Evolutionary conservation across 495 filamentous ascomycete genomes (phyloP).

Genomic region (Aspergillus asperescens): DNA sequence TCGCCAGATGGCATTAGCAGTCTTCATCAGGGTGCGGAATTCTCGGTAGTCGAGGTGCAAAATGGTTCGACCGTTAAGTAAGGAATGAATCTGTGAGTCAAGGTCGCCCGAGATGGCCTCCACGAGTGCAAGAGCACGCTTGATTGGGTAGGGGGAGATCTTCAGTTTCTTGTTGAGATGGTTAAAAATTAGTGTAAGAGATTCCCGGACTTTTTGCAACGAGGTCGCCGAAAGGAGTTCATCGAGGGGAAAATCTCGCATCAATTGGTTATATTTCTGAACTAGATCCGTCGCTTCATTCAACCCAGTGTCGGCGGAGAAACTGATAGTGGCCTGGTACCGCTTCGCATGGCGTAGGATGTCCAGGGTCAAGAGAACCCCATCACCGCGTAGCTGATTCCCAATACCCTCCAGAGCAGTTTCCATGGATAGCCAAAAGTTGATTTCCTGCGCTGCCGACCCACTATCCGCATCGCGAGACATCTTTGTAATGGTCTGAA

Average conservation of each 20-base stretch:
- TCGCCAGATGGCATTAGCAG: conserved; percentile 76
- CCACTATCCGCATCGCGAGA: conserved; percentile 81
- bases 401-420: conserved; percentile 85
- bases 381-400: conserved; percentile 76
- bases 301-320: conserved; percentile 87
- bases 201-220: conserved; percentile 82
- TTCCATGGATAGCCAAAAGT: conserved; percentile 98
- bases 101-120: conserved; percentile 96
- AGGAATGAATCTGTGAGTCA: conserved; percentile 73
- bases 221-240: conserved; percentile 90
- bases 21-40: conserved; percentile 78
- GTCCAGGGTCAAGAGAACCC: conserved; percentile 87
- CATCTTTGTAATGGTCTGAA: conserved; percentile 94
- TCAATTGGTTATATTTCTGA: conserved; percentile 96
- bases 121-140: conserved; percentile 86
- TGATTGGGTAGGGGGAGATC: conserved; percentile 89
- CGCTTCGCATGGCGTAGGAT: conserved; percentile 92
- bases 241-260: conserved; percentile 95
- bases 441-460: conserved; percentile 92
- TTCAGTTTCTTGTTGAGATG: conserved; percentile 97
- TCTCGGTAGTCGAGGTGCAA: conserved; percentile 90
- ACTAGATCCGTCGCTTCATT: conserved; percentile 92
- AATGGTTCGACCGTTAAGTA: conserved; percentile 79
- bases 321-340: conserved; percentile 94
- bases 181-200: conserved; percentile 77